Conservation (phyloP, 2,329 filamentous ascomycete species). For the Xylariales sp. region DNA sequence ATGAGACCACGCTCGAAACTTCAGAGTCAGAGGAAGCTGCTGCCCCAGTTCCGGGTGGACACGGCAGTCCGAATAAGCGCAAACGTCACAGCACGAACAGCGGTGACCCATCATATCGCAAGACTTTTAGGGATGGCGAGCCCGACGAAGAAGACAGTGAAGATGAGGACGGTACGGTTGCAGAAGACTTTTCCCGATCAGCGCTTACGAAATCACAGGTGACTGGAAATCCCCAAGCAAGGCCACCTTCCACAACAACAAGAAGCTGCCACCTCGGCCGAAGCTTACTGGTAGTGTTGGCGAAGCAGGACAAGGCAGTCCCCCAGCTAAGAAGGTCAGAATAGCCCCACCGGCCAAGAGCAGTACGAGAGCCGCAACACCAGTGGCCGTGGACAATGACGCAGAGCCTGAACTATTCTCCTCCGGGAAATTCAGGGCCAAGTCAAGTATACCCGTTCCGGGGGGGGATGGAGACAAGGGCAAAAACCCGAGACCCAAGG, state of each 20-base stretch:
- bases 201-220: neutral
- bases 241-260: neutral
- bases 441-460: no score
- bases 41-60: no score
- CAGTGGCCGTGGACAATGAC: no score
- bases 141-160: slow-evolving; percentile 2
- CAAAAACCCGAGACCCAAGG: no score
- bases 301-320: neutral
- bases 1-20: neutral
- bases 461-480: no score
- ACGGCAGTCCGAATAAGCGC: neutral
- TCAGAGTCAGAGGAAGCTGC: no score
- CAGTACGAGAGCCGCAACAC: no score
- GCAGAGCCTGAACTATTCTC: no score
- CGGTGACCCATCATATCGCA: neutral
- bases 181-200: neutral
- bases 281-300: neutral
- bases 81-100: neutral
- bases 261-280: neutral
- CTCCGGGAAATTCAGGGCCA: no score
- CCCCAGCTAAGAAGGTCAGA: neutral
- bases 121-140: neutral
- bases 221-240: slow-evolving; percentile 2
- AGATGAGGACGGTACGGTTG: neutral
- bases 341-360: no score